Evolutionary conservation across 352 stramenopile species (phyloP).

Genomic region (Ophiocytium majus): DNA sequence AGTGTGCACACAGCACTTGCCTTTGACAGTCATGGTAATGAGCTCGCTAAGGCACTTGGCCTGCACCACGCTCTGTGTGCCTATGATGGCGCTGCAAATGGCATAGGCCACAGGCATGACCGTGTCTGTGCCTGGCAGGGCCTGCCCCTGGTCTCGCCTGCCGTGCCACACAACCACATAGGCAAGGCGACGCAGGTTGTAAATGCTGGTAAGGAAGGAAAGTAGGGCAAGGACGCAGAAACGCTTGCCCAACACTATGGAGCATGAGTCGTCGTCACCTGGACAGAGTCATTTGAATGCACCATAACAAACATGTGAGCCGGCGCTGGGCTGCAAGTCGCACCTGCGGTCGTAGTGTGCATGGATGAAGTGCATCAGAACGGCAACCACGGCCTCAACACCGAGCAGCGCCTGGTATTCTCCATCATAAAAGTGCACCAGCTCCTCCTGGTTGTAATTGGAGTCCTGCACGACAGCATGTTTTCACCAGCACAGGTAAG

Average conservation of each 20-base stretch:
- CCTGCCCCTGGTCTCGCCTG: conserved; percentile 19
- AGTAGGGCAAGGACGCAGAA: too few species aligned
- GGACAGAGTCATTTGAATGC: too few species aligned
- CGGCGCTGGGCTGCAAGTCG: too few species aligned
- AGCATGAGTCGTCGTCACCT: too few species aligned
- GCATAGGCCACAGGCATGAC: conserved; percentile 57
- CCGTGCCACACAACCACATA: too few species aligned
- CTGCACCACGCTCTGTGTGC: conserved; percentile 58
- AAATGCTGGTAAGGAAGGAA: too few species aligned
- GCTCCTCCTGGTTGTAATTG: conserved; percentile 9
- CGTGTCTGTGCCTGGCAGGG: conserved; percentile 34
- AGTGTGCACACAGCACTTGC: conserved; percentile 17
- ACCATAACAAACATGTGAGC: too few species aligned
- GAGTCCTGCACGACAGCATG: conserved; percentile 9
- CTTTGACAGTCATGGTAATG: conserved; percentile 47
- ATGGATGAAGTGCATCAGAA: conserved; percentile 41
- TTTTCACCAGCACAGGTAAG: too few species aligned
- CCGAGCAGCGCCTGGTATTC: conserved; percentile 46
- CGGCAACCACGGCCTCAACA: conserved; percentile 23
- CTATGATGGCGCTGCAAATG: conserved; percentile 54
- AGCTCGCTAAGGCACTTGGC: conserved; percentile 58
- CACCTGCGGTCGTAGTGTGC: conserved; percentile 9
- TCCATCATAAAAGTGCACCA: conserved; percentile 34
- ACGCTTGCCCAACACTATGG: too few species aligned
- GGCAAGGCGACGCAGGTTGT: too few species aligned